Evolutionary conservation across 2,329 filamentous ascomycete genomes (phyloP).

Genomic region (Esteya vermicola): DNA sequence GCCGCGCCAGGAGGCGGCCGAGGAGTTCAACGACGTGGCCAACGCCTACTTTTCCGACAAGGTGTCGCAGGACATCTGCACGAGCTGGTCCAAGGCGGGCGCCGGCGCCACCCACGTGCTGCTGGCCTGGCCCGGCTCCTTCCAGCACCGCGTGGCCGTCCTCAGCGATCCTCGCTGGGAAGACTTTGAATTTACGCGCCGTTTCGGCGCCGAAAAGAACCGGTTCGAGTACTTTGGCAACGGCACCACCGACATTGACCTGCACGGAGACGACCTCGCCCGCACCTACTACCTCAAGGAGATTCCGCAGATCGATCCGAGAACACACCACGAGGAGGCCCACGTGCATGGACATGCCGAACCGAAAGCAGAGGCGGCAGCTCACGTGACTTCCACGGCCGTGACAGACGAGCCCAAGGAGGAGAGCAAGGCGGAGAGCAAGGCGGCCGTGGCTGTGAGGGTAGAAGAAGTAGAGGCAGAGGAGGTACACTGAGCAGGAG

Average conservation of each 20-base stretch:
- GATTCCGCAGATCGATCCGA: background rate
- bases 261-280: slow-evolving; percentile 1
- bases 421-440: too few species aligned
- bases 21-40: slow-evolving; percentile 10
- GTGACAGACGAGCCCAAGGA: too few species aligned
- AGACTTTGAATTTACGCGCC: slow-evolving; percentile 7
- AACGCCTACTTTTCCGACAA: slow-evolving; percentile 6
- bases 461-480: too few species aligned
- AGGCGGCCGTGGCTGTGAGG: too few species aligned
- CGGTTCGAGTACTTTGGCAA: slow-evolving; percentile 9
- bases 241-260: slow-evolving; percentile 4
- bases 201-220: slow-evolving; percentile 3
- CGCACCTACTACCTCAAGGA: background rate
- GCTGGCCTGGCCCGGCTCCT: slow-evolving; percentile 9
- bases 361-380: too few species aligned
- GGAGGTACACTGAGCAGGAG: too few species aligned
- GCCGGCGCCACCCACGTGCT: slow-evolving; percentile 4
- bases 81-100: slow-evolving; percentile 9
- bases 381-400: too few species aligned
- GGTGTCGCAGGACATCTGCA: slow-evolving; percentile 6
- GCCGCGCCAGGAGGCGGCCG: slow-evolving; percentile 6
- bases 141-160: slow-evolving; percentile 5
- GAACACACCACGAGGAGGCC: background rate
- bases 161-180: slow-evolving; percentile 9
- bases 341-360: too few species aligned